Base-by-base conservation (phyloP, 441 rosid genomes). In the Populus tomentosa region DNA sequence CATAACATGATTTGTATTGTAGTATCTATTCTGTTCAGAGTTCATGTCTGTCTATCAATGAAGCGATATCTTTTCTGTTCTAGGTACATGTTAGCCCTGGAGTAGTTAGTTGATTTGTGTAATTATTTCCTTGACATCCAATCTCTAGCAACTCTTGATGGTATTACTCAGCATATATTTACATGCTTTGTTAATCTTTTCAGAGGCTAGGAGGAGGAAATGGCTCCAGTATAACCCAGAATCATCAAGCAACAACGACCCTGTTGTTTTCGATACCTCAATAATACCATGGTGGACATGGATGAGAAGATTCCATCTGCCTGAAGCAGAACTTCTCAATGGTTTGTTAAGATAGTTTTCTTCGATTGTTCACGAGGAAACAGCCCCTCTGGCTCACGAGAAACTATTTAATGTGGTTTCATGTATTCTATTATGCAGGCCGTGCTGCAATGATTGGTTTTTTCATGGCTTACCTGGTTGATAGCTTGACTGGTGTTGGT, bases 241-340 rank as follows among this genome's bases (percentile, higher is more conserved):
- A 79, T 83, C 95, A 14, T 88, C 95, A 23, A 89, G 84, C 73
- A 93, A 93, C 21, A 87, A 93, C 13, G 94, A 90, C 56, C 97
- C 88, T 79, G 87, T 93, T 24, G 83, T 95, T 78, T 95, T 95
- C 30, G 96, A 93, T 79, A 92, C 99, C n/a, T 90, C 98, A 68
- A 88, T 90, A 30, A 79, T 95, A 67, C 99, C 98, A 71, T 95
- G 99, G 99, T 95, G 99, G 99, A 90, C 93, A 56, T 95, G 98
- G 99, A 86, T 90, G 78, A 92, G 91, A 87, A 88, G 97, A 74
- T 95, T 87, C 81, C 98, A 95, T 84, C 89, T 95, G 66, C 97
- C 98, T 10, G 98, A 93, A 89, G 97, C 98, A 10, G 97, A 93
- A 82, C 83, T 87, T n/a, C 95, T 95, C 10, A 95, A 95, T 71